Conservation (phyloP, 495 filamentous ascomycete species). For the Trichocladium antarcticum region DNA sequence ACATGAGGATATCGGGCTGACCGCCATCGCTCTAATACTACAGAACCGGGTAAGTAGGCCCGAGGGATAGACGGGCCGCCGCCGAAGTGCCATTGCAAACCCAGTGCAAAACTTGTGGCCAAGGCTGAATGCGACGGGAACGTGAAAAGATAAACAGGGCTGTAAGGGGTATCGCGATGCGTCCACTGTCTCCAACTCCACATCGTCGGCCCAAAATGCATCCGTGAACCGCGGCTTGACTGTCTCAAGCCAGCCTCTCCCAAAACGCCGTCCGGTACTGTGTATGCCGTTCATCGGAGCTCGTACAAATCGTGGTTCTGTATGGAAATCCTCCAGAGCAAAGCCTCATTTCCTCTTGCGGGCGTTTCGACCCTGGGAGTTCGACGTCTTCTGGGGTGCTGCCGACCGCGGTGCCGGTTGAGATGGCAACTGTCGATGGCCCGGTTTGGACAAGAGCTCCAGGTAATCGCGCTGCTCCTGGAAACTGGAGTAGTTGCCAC, state of each 20-base stretch:
- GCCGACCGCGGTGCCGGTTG: neutral
- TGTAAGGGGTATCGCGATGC: slow-evolving; percentile 8
- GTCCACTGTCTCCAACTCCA: slow-evolving; percentile 1
- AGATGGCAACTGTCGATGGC: neutral
- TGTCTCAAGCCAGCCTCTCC: neutral
- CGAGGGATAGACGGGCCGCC: neutral
- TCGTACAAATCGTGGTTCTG: neutral
- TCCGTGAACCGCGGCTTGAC: neutral
- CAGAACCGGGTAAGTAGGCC: slow-evolving; percentile 6
- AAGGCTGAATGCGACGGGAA: neutral
- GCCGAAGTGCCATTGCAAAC: neutral
- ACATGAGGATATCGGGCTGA: neutral
- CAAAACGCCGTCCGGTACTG: neutral
- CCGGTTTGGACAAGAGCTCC: slow-evolving; percentile 13
- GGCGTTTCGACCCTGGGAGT: neutral
- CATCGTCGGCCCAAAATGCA: neutral
- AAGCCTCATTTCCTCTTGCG: neutral
- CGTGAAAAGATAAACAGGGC: neutral
- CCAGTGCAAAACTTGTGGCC: neutral
- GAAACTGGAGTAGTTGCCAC: slow-evolving; percentile 62
- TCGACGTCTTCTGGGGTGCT: neutral
- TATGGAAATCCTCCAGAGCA: neutral
- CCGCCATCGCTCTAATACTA: slow-evolving; percentile 14
- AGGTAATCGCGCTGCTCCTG: slow-evolving; percentile 46
- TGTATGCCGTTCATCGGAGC: slow-evolving; percentile 1